Percentiles rank a stretch among this genome's conserved stretches.
Conservation (phyloP, 106 monocot species). For the Triglochin maritima region DNA sequence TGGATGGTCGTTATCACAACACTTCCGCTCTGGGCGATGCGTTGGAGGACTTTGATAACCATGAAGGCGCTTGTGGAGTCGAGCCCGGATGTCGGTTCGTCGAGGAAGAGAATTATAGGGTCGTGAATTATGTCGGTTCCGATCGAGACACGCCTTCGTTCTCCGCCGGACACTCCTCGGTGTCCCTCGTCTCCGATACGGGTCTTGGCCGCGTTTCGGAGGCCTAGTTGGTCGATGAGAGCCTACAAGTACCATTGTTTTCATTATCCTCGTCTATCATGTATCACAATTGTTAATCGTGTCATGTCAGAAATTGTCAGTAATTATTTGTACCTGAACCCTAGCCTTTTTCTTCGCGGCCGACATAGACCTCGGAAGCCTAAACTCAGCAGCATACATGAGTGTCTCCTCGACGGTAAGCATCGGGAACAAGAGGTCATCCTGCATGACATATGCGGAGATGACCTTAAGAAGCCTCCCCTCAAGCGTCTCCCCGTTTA, state of each 20-base stretch:
- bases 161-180: slow-evolving; percentile 77
- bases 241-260: neutral
- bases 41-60: slow-evolving; percentile 16
- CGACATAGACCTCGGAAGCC: slow-evolving; percentile 53
- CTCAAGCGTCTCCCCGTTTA: slow-evolving; percentile 58
- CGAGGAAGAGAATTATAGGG: slow-evolving; percentile 79
- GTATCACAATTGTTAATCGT: too few relatives aligned
- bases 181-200: slow-evolving; percentile 56
- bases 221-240: slow-evolving; percentile 55
- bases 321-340: slow-evolving; percentile 13
- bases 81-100: slow-evolving; percentile 85
- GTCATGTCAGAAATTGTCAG: too few relatives aligned
- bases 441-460: slow-evolving; percentile 83
- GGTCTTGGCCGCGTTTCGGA: slow-evolving; percentile 32
- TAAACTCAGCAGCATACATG: slow-evolving; percentile 73
- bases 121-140: slow-evolving; percentile 94
- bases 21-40: slow-evolving; percentile 12
- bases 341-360: slow-evolving; percentile 29
- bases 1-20: slow-evolving; percentile 16
- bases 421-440: slow-evolving; percentile 77
- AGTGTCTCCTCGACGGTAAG: slow-evolving; percentile 84
- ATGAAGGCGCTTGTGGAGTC: slow-evolving; percentile 17
- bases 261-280: too few relatives aligned
- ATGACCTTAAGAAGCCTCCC: slow-evolving; percentile 46
- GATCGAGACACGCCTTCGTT: slow-evolving; percentile 73